A percentile compares a stretch with the other conserved stretches of the same genome.
These are phyloP conservation scores for Leishmania amazonensis DNA, from an alignment of 208 protist genomes.

Conservation along the genomic window DNA sequence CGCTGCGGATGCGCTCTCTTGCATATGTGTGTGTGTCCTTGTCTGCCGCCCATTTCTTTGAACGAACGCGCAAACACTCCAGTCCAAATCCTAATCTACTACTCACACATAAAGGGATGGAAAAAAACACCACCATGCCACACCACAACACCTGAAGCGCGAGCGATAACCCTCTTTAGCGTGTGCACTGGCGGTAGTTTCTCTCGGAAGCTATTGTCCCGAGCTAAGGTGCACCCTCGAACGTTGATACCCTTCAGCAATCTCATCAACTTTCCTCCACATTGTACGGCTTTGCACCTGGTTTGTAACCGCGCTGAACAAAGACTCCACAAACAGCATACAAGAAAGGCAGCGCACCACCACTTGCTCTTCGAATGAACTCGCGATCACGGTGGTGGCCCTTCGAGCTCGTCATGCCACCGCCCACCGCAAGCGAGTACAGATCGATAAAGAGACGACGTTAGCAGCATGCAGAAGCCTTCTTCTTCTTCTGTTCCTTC, in stretches of 20 bases:
- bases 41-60: background rate
- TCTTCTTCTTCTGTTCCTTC: conserved; percentile 41
- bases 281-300: background rate
- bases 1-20: background rate
- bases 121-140: conserved; percentile 10
- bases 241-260: background rate
- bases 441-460: background rate
- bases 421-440: background rate
- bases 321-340: conserved; percentile 10
- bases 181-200: background rate
- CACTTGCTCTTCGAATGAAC: conserved; percentile 2
- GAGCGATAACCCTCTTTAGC: background rate
- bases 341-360: conserved; percentile 9
- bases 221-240: background rate
- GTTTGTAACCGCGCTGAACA: background rate
- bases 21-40: background rate
- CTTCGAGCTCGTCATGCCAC: background rate
- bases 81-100: conserved; percentile 6
- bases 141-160: background rate
- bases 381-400: background rate
- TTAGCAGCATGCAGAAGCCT: conserved; percentile 57
- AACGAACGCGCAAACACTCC: background rate
- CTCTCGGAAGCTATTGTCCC: background rate
- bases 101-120: conserved; percentile 4
- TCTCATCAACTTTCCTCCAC: background rate